These are phyloP conservation scores for Santalum album DNA, from an alignment of 164 flowering plant genomes.

Conservation along the genomic window DNA sequence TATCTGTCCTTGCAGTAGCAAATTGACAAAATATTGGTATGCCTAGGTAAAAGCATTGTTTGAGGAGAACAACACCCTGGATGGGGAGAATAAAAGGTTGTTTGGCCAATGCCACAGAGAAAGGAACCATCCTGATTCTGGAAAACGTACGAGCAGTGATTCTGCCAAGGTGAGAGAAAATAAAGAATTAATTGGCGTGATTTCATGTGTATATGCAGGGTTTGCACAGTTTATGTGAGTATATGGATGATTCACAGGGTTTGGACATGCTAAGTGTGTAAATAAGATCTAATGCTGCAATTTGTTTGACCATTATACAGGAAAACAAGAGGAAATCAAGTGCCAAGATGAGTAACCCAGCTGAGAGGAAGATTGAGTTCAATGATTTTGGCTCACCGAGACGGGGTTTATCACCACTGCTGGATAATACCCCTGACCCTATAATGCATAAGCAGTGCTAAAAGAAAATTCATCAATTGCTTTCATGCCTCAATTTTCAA, in stretches of 20 bases:
- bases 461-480: too few relatives aligned
- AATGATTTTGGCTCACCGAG: conserved; percentile 39
- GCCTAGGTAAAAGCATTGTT: conserved; percentile 49
- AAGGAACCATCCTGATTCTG: conserved; percentile 33
- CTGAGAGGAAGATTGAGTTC: conserved; percentile 42
- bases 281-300: not conserved
- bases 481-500: too few relatives aligned
- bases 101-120: conserved; percentile 38
- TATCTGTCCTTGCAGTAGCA: too few relatives aligned
- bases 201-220: too few relatives aligned
- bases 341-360: conserved; percentile 32
- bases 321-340: conserved; percentile 61
- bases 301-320: conserved; percentile 23
- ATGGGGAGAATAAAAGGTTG: conserved; percentile 61
- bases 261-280: not conserved
- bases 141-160: conserved; percentile 35
- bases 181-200: too few relatives aligned
- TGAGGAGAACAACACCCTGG: conserved; percentile 53
- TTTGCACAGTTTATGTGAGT: too few relatives aligned
- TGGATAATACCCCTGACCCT: conserved; percentile 44
- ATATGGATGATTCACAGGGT: too few relatives aligned
- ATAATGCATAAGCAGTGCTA: conserved; percentile 36
- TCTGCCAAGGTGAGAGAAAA: conserved; percentile 52
- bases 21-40: not conserved
- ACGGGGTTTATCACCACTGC: conserved; percentile 63